Percentiles rank a stretch among this genome's conserved stretches.
These are phyloP conservation scores for Codiaeum variegatum DNA, from an alignment of 441 rosid species.

Conservation along the genomic window DNA sequence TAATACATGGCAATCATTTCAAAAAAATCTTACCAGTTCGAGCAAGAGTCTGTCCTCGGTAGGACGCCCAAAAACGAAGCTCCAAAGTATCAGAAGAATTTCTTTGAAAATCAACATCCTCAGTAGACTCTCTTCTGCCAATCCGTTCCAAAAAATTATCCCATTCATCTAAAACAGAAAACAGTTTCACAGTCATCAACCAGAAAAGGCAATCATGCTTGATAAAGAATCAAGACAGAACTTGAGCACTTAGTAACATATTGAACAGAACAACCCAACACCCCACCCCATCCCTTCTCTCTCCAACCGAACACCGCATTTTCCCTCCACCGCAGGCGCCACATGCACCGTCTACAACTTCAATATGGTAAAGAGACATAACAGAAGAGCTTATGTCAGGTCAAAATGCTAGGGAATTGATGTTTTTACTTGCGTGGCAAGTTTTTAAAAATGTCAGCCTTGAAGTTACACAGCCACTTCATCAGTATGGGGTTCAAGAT, in stretches of 20 bases:
- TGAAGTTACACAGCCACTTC: not conserved
- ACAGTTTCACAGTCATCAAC: constrained; percentile 3
- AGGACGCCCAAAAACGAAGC: constrained; percentile 97
- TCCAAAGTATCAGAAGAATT: constrained; percentile 78
- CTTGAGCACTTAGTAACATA: not conserved
- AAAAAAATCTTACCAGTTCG: constrained; percentile 66
- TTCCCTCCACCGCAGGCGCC: too few relatives aligned
- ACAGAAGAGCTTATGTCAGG: not conserved
- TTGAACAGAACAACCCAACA: not conserved
- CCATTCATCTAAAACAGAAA: constrained; percentile 78
- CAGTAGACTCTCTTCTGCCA: constrained; percentile 65
- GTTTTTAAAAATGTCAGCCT: not conserved
- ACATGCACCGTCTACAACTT: too few relatives aligned
- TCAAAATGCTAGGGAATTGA: not conserved
- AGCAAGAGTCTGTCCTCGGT: constrained; percentile 93
- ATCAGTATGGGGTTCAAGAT: not conserved
- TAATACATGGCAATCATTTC: constrained; percentile 2
- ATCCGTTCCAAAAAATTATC: constrained; percentile 92
- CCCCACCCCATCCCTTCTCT: too few relatives aligned
- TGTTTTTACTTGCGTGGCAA: not conserved
- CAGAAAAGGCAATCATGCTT: not conserved
- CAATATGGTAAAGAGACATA: not conserved
- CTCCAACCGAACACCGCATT: too few relatives aligned
- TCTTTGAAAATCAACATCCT: constrained; percentile 69
- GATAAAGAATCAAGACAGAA: not conserved